Conservation (phyloP, 169 alveolate species). For the Eimeria zaria region DNA sequence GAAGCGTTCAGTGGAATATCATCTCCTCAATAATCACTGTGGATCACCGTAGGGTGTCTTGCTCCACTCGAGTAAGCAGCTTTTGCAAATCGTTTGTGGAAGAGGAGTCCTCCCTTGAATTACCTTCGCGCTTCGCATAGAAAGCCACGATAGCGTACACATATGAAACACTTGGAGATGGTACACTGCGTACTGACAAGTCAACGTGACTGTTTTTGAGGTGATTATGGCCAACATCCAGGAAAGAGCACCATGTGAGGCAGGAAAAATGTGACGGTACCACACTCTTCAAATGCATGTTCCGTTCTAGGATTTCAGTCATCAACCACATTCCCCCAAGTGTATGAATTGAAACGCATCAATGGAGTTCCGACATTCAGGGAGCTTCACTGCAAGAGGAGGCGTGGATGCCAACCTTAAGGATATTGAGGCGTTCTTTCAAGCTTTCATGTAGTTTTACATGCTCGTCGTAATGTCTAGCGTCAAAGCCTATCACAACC, state of each 20-base stretch:
- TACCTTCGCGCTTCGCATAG: background rate
- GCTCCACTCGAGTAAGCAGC: conserved; percentile 50
- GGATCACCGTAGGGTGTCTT: conserved; percentile 57
- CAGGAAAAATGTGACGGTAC: background rate
- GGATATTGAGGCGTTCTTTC: conserved; percentile 51
- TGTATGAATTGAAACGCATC: background rate
- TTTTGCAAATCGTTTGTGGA: conserved; percentile 17
- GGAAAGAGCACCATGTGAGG: background rate
- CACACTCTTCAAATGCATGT: background rate
- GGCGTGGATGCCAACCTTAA: conserved; percentile 51
- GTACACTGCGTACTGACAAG: background rate
- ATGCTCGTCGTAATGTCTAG: conserved; percentile 77
- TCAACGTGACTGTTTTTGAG: background rate
- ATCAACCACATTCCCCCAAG: background rate
- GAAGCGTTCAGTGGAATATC: background rate
- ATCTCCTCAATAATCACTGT: background rate
- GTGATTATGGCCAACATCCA: background rate
- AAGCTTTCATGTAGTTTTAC: conserved; percentile 40
- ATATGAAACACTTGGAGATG: conserved; percentile 6
- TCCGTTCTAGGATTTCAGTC: background rate
- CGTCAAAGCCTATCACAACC: conserved; percentile 83
- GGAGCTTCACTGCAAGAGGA: background rate
- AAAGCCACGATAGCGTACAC: background rate
- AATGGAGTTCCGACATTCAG: background rate
- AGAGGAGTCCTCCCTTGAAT: background rate